phyloP scores from a whole-genome alignment of 1,284 basidiomycete species.

The Apiotrichum porosum region DNA sequence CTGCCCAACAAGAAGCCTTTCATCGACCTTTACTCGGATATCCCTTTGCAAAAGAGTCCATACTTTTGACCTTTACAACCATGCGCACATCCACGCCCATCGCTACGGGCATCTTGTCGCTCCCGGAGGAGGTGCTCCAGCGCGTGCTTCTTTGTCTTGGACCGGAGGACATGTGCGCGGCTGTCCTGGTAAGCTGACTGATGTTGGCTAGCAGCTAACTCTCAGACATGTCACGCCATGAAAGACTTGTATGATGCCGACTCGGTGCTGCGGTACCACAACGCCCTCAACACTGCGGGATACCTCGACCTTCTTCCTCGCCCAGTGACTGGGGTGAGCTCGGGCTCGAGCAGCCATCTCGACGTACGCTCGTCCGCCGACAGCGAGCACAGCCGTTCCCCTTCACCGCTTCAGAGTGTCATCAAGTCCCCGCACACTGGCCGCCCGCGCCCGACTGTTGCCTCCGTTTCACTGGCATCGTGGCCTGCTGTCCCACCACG shows the following conservation, averaged over 20 bases:
- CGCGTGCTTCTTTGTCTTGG: slow-evolving; percentile 22
- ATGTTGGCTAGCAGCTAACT: background rate
- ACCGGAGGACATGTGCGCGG: slow-evolving; percentile 17
- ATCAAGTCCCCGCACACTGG: slow-evolving; percentile 23
- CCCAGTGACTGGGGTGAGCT: background rate
- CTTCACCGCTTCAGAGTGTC: background rate
- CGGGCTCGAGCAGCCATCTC: background rate
- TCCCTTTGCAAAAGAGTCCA: no score
- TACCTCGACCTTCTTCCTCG: slow-evolving; percentile 28
- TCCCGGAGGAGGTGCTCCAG: slow-evolving; percentile 35
- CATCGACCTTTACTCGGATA: no score
- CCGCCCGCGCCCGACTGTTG: slow-evolving; percentile 8
- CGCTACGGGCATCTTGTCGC: no score
- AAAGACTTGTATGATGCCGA: slow-evolving; percentile 8
- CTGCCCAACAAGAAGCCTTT: no score
- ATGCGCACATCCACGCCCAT: no score
- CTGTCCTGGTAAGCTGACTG: slow-evolving; percentile 19
- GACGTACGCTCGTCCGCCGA: background rate
- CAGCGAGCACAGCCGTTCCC: background rate
- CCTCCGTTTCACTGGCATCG: slow-evolving; percentile 17
- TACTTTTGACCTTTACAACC: no score
- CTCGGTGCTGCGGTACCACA: slow-evolving; percentile 26
- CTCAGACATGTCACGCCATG: slow-evolving; percentile 4
- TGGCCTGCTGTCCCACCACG: slow-evolving; percentile 15
- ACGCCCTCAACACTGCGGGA: slow-evolving; percentile 19